Conservation (phyloP, 495 filamentous ascomycete species). For the Aspergillus panamensis region DNA sequence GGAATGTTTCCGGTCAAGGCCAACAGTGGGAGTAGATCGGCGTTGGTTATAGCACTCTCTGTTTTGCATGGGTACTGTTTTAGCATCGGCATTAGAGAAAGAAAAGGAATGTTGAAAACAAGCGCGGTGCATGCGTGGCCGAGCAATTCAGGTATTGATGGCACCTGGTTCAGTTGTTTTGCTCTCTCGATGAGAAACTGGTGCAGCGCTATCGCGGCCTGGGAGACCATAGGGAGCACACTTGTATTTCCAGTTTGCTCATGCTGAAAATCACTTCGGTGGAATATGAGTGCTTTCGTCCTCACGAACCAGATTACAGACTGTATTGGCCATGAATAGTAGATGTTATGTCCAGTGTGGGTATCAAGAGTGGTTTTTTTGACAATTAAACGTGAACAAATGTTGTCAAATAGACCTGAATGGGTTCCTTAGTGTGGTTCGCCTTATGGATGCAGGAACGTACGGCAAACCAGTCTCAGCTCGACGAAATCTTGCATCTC, state of each 20-base stretch:
- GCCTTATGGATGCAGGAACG: neutral
- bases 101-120: neutral
- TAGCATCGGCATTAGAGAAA: neutral
- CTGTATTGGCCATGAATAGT: neutral
- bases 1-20: neutral
- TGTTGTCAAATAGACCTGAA: neutral
- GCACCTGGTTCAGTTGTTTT: neutral
- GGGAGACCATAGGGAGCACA: neutral
- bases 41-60: neutral
- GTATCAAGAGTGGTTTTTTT: neutral
- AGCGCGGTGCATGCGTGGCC: neutral
- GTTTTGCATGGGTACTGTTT: no score
- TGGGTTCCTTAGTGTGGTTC: neutral
- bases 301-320: neutral
- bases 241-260: neutral
- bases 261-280: neutral
- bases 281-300: neutral
- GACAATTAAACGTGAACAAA: neutral
- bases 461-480: neutral
- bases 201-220: neutral
- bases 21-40: neutral
- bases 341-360: neutral
- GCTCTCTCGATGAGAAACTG: neutral
- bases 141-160: neutral
- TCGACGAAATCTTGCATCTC: neutral